Evolutionary conservation across 495 filamentous ascomycete genomes (phyloP), one percentile per base, ranked within the genome.

Genomic region (Pyrenula aspistea): DNA sequence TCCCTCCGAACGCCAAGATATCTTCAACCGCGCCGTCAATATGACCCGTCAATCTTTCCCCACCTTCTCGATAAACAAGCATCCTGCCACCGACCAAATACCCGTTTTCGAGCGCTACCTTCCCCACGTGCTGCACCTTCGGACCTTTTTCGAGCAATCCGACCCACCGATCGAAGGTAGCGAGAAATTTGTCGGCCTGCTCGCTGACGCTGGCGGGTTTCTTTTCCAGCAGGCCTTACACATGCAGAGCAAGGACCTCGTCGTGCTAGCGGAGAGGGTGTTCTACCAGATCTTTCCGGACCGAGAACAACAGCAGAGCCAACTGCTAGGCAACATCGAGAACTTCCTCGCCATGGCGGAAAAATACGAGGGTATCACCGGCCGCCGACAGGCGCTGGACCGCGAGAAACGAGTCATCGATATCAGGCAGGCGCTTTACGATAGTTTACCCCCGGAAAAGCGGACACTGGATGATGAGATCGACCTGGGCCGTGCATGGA

Each of bases 181-280:
- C 20, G n/a, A 58, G 22, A 53, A 63, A 47, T 54, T 68, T 2
- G 62, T 64, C 1, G n/a, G 54, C 53, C 57, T 68, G 1, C 62
- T 68, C 55, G 62, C 60, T 21, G 66, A 68, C 49, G 64, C 58
- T 11, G 66, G 62, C 1, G 64, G 64, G 12, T 20, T 65, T 4
- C 12, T 54, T 0, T n/a, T n/a, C n/a, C n/a, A n/a, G n/a, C n/a
- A n/a, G n/a, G n/a, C n/a, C n/a, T n/a, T n/a, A n/a, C n/a, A n/a
- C n/a, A n/a, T n/a, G n/a, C n/a, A n/a, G n/a, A n/a, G n/a, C n/a
- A n/a, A n/a, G n/a, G n/a, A n/a, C n/a, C 59, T 63, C 25, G 48
- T 68, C 4, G 55, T 60, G 25, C 49, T 64, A 2, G 64, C 65
- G 1, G 64, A 68, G 21, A 36, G 53, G 10, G 60, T 57, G 4